These are phyloP conservation scores for Eucalyptus leucophloia DNA, from an alignment of 345 rosid species.

Conservation along the genomic window DNA sequence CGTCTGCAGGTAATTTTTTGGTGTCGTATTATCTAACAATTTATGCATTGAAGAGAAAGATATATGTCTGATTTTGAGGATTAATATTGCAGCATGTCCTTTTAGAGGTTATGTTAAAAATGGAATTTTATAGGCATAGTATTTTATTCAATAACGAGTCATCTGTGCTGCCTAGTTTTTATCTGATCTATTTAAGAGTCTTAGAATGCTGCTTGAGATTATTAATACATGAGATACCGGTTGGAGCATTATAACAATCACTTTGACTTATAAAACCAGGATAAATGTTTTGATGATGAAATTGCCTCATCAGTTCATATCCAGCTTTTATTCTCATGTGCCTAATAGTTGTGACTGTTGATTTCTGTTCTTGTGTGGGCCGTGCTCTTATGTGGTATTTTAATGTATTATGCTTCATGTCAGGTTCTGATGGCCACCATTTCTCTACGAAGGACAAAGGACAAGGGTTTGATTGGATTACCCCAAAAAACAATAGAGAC, in stretches of 20 bases:
- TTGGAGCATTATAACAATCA: neutral
- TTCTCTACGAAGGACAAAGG: constrained; percentile 84
- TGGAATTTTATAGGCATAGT: neutral
- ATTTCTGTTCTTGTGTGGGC: neutral
- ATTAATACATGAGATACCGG: neutral
- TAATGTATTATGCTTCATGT: neutral
- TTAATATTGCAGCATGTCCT: neutral
- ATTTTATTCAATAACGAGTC: neutral
- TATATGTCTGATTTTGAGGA: neutral
- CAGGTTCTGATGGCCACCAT: constrained; percentile 68
- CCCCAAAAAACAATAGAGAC: constrained; percentile 67
- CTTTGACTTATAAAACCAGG: neutral
- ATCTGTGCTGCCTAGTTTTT: neutral
- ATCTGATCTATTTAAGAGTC: neutral
- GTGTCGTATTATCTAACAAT: neutral
- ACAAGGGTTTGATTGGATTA: constrained; percentile 49
- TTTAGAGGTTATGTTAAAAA: neutral
- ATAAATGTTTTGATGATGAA: neutral
- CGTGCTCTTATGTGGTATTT: neutral
- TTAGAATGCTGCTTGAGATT: neutral
- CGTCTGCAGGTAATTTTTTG: constrained; percentile 55
- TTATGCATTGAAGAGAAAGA: neutral
- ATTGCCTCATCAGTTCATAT: neutral
- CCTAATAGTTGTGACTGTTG: neutral
- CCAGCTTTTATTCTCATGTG: neutral